A percentile compares a stretch with the other conserved stretches of the same genome.
Evolutionary conservation across 1,139 yeast genomes (phyloP).

Genomic region (Trichomonascaceae sp.): DNA sequence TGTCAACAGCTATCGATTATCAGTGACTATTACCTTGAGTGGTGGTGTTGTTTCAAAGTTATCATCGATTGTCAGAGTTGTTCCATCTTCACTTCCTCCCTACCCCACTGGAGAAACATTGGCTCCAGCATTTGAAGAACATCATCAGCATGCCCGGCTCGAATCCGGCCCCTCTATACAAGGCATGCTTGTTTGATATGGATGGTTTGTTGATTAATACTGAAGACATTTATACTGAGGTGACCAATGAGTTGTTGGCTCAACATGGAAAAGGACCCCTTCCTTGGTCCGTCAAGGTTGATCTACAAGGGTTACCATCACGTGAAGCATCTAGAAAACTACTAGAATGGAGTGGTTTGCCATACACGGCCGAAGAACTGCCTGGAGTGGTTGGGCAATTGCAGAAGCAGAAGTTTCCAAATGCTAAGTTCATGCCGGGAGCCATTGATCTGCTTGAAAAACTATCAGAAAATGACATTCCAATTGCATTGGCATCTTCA

Average conservation of each 20-base stretch:
- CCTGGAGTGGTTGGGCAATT: constrained; percentile 44
- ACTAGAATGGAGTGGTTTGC: constrained; percentile 61
- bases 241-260: constrained; percentile 58
- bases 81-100: constrained; percentile 7
- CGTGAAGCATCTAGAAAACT: constrained; percentile 55
- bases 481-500: constrained; percentile 91
- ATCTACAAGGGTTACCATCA: constrained; percentile 89
- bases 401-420: constrained; percentile 59
- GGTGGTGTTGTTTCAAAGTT: constrained; percentile 6
- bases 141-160: constrained; percentile 4
- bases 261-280: constrained; percentile 68
- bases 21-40: not conserved
- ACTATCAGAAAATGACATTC: constrained; percentile 47
- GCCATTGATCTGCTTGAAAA: constrained; percentile 60
- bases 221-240: constrained; percentile 82
- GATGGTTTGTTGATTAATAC: constrained; percentile 90
- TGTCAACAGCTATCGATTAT: constrained; percentile 4
- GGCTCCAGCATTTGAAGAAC: constrained; percentile 8
- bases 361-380: constrained; percentile 59
- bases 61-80: constrained; percentile 2
- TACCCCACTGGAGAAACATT: constrained; percentile 1
- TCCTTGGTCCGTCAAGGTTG: constrained; percentile 84
- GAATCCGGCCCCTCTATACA: constrained; percentile 8
- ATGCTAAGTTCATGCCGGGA: constrained; percentile 71
- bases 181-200: constrained; percentile 92